Evolutionary conservation across 805 yeast genomes (phyloP).

Genomic region (Spathaspora passalidarum): DNA sequence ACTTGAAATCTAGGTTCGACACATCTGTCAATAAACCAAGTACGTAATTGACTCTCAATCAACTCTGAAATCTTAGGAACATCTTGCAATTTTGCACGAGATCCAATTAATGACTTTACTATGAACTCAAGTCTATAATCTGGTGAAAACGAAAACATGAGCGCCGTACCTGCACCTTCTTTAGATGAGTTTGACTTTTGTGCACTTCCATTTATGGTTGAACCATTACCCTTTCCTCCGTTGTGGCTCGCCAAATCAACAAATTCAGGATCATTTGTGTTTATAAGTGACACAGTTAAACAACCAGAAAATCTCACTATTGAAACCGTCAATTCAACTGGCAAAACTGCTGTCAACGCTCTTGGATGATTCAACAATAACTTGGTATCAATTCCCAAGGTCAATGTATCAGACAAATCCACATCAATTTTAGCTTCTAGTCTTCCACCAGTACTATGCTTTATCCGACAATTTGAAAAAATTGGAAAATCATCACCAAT

Average conservation of each 20-base stretch:
- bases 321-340: constrained; percentile 80
- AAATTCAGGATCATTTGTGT: constrained; percentile 38
- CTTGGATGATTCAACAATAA: constrained; percentile 78
- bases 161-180: constrained; percentile 54
- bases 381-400: constrained; percentile 81
- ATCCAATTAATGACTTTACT: constrained; percentile 86
- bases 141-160: constrained; percentile 88
- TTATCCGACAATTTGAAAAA: constrained; percentile 86
- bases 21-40: constrained; percentile 90
- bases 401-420: constrained; percentile 80
- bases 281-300: constrained; percentile 68
- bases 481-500: constrained; percentile 95
- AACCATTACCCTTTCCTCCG: constrained; percentile 13
- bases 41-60: constrained; percentile 75
- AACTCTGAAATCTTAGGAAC: constrained; percentile 87
- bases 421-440: constrained; percentile 88
- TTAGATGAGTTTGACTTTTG: constrained; percentile 1
- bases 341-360: constrained; percentile 81
- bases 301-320: constrained; percentile 90
- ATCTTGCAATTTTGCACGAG: constrained; percentile 86
- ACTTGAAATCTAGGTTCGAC: constrained; percentile 92
- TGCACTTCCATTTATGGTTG: background rate
- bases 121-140: constrained; percentile 88
- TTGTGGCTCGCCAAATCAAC: constrained; percentile 9
- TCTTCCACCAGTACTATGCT: constrained; percentile 52